Percentiles rank a stretch among this genome's conserved stretches.
These are phyloP conservation scores for Dentipellis fragilis DNA, from an alignment of 768 basidiomycete species.

Conservation along the genomic window DNA sequence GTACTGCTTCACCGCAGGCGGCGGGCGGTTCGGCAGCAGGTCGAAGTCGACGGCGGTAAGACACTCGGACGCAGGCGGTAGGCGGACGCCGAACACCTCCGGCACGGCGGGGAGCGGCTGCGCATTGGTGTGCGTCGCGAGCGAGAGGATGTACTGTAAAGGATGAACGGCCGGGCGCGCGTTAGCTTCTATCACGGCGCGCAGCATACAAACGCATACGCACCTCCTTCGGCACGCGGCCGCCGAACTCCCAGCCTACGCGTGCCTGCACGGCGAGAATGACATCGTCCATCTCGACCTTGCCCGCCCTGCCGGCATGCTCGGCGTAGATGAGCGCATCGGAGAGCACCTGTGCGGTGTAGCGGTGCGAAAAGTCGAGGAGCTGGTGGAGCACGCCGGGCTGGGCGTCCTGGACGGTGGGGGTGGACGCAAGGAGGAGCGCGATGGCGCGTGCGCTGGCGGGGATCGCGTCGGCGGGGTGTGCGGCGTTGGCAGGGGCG, in stretches of 20 bases:
- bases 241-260: constrained; percentile 89
- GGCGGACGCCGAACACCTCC: constrained; percentile 78
- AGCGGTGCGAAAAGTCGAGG: constrained; percentile 78
- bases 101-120: constrained; percentile 75
- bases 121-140: constrained; percentile 78
- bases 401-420: constrained; percentile 77
- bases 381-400: constrained; percentile 82
- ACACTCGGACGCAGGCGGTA: constrained; percentile 61
- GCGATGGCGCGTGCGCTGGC: constrained; percentile 80
- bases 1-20: constrained; percentile 63
- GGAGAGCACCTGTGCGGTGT: constrained; percentile 72
- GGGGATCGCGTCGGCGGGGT: constrained; percentile 48
- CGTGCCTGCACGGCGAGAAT: constrained; percentile 77
- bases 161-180: too few relatives aligned
- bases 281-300: constrained; percentile 77
- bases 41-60: constrained; percentile 80
- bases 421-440: constrained; percentile 72
- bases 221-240: constrained; percentile 84
- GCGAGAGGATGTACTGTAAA: constrained; percentile 60
- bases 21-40: constrained; percentile 75
- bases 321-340: constrained; percentile 85
- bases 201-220: constrained; percentile 8
- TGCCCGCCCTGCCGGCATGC: constrained; percentile 69
- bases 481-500: constrained; percentile 15
- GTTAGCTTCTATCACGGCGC: background rate